phyloP scores from a whole-genome alignment of 176 grass and related monocot genomes.

The Puya raimondii region DNA sequence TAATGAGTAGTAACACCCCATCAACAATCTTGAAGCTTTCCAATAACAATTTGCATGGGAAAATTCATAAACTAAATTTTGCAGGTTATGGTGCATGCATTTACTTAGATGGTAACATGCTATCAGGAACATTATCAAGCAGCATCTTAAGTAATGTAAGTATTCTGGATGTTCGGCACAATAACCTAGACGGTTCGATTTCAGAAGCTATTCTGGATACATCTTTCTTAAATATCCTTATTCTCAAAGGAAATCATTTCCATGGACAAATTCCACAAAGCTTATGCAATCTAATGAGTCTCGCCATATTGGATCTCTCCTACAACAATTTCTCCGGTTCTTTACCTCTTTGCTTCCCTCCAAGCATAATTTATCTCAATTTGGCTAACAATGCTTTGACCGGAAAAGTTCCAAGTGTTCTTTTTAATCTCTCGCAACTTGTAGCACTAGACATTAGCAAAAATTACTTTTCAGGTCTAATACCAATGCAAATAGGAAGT shows the following conservation, averaged over 20 bases:
- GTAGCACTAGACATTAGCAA: background rate
- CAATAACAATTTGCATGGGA: slow-evolving; percentile 8
- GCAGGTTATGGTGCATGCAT: background rate
- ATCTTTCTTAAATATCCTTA: background rate
- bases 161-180: no score
- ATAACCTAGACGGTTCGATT: no score
- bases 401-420: background rate
- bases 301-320: slow-evolving; percentile 1
- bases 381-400: slow-evolving; percentile 8
- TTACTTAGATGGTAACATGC: slow-evolving; percentile 10
- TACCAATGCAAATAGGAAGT: no score
- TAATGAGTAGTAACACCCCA: background rate
- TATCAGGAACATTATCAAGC: background rate
- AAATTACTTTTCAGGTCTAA: slow-evolving; percentile 5
- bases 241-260: background rate
- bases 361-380: background rate
- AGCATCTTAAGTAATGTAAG: no score
- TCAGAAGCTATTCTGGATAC: background rate
- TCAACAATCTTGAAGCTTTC: background rate
- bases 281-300: background rate
- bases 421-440: slow-evolving; percentile 1
- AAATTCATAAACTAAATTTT: background rate
- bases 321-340: slow-evolving; percentile 10
- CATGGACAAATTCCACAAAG: background rate
- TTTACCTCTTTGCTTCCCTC: background rate